A percentile compares a stretch with the other conserved stretches of the same genome.
Conservation (phyloP, 129 eudicot genomes). For the Flaveria brownii region DNA sequence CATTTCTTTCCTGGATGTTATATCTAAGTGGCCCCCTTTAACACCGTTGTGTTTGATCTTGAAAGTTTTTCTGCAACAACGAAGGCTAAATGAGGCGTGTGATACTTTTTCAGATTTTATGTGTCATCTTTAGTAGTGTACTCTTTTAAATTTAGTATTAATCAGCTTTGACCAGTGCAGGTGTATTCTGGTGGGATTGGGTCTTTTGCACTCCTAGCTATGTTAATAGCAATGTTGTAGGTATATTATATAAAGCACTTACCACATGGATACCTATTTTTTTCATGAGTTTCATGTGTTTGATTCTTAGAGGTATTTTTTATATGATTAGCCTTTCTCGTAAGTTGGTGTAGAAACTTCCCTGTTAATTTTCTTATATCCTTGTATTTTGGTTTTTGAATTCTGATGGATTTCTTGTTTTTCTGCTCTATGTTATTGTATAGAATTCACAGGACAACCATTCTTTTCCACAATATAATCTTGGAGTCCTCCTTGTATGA, state of each 20-base stretch:
- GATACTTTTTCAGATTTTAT: conserved; percentile 8
- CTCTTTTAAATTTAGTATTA: neutral
- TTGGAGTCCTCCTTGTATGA: conserved; percentile 84
- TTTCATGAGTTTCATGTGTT: neutral
- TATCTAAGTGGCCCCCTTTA: conserved; percentile 76
- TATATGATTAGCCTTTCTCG: neutral
- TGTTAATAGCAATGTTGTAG: conserved; percentile 95
- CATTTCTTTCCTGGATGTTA: conserved; percentile 53
- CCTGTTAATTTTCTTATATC: neutral
- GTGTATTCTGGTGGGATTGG: conserved; percentile 97
- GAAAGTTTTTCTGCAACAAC: conserved; percentile 89
- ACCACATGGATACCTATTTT: conserved; percentile 24
- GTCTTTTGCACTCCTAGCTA: conserved; percentile 86
- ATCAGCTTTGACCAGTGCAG: conserved; percentile 33
- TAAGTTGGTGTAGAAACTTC: neutral
- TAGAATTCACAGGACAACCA: conserved; percentile 54
- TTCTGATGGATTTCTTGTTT: neutral
- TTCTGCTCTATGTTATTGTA: conserved; percentile 9
- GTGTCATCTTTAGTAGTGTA: conserved; percentile 1
- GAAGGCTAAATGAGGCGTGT: conserved; percentile 82
- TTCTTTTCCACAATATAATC: conserved; percentile 67
- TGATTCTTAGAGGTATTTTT: neutral
- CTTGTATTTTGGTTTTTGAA: neutral
- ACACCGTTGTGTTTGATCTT: conserved; percentile 85
- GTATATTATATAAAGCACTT: conserved; percentile 47